phyloP scores from a whole-genome alignment of 2,329 filamentous ascomycete genomes.

The Sclerotinia sclerotiorum region DNA sequence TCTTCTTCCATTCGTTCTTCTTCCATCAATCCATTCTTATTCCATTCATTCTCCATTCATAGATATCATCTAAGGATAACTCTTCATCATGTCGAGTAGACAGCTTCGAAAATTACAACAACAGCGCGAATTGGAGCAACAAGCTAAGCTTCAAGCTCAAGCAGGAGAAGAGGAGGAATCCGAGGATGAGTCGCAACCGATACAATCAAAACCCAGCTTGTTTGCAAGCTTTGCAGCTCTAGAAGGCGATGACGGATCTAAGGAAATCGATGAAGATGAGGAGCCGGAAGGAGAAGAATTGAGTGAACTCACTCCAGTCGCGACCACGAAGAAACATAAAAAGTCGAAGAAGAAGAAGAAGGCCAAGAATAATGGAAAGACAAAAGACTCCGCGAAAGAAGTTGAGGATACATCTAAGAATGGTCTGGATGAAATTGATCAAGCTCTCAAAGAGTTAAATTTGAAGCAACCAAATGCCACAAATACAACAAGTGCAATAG shows the following conservation, averaged over 20 bases:
- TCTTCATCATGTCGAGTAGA: slow-evolving; percentile 40
- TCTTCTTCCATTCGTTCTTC: background rate
- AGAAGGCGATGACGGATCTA: slow-evolving; percentile 41
- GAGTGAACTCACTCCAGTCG: slow-evolving; percentile 37
- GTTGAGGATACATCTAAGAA: slow-evolving; percentile 38
- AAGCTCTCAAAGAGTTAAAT: slow-evolving; percentile 59
- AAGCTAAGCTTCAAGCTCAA: slow-evolving; percentile 29
- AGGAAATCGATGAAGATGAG: slow-evolving; percentile 39
- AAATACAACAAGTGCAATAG: slow-evolving; percentile 35
- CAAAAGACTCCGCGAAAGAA: slow-evolving; percentile 9
- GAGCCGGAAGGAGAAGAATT: slow-evolving; percentile 38
- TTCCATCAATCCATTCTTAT: too few relatives aligned
- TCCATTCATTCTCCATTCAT: background rate
- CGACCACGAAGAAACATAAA: slow-evolving; percentile 48
- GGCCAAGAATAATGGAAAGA: slow-evolving; percentile 35
- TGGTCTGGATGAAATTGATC: slow-evolving; percentile 64
- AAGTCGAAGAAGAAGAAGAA: slow-evolving; percentile 55
- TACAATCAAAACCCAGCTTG: slow-evolving; percentile 49
- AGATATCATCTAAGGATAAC: background rate
- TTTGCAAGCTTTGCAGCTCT: slow-evolving; percentile 53
- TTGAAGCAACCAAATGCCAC: slow-evolving; percentile 40
- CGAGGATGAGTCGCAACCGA: slow-evolving; percentile 34
- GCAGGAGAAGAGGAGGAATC: slow-evolving; percentile 36
- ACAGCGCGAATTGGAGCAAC: slow-evolving; percentile 39
- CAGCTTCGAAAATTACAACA: slow-evolving; percentile 42